Percentiles rank a stretch among this genome's conserved stretches.
phyloP scores from a whole-genome alignment of 2,329 filamentous ascomycete genomes.

The Scortechinia acanthostroma region DNA sequence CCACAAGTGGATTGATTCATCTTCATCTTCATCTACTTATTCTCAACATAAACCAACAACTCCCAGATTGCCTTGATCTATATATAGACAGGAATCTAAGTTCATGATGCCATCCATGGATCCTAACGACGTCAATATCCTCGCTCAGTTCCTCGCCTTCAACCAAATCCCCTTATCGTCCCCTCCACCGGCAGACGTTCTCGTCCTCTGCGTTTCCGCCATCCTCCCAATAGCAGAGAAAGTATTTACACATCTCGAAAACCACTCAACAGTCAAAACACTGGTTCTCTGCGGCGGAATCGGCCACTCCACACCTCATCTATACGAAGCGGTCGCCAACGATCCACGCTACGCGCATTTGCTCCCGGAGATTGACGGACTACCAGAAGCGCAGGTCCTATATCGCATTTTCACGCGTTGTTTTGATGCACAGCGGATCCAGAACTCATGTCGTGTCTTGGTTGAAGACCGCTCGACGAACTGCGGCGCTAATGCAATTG shows the following conservation, averaged over 20 bases:
- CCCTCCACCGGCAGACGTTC: too few species aligned
- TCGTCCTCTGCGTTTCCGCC: slow-evolving; percentile 28
- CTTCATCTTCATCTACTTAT: too few species aligned
- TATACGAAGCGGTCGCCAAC: slow-evolving; percentile 27
- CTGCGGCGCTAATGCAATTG: slow-evolving; percentile 31
- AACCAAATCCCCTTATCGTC: too few species aligned
- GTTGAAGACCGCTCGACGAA: slow-evolving; percentile 34
- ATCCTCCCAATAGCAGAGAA: slow-evolving; percentile 21
- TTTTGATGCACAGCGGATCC: slow-evolving; percentile 14
- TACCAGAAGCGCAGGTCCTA: slow-evolving; percentile 28
- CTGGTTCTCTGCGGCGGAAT: slow-evolving; percentile 33
- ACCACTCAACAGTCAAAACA: slow-evolving; percentile 15
- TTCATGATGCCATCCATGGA: too few species aligned
- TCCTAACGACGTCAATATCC: too few species aligned
- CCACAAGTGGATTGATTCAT: too few species aligned
- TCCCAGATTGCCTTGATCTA: too few species aligned
- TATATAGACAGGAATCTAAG: too few species aligned
- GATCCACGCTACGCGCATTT: slow-evolving; percentile 17
- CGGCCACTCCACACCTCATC: slow-evolving; percentile 30
- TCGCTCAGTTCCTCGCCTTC: too few species aligned
- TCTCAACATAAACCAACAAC: too few species aligned
- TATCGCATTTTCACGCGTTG: slow-evolving; percentile 20
- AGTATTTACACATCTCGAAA: slow-evolving; percentile 20
- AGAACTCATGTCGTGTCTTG: slow-evolving; percentile 16
- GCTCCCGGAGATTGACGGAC: slow-evolving; percentile 14